These are phyloP conservation scores for Chrysopogon serrulatus DNA, from an alignment of 176 grass and related monocot species.

Conservation along the genomic window DNA sequence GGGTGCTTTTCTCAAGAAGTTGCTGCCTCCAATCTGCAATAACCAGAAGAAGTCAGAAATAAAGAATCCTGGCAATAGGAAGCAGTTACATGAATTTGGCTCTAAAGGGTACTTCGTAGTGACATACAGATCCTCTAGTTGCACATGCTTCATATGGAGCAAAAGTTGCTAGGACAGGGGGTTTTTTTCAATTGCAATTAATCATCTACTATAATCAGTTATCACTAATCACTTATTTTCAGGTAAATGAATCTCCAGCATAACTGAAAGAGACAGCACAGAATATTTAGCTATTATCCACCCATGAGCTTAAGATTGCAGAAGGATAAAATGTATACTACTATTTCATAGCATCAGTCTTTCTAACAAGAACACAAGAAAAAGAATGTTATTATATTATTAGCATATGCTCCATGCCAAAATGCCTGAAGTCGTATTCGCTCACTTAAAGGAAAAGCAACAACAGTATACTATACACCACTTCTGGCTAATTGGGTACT, in stretches of 20 bases:
- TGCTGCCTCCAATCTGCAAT: constrained; percentile 87
- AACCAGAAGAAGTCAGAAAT: constrained; percentile 20
- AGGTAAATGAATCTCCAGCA: neutral
- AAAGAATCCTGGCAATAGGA: neutral
- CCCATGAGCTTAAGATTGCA: neutral
- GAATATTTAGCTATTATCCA: neutral
- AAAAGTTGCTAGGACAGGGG: neutral
- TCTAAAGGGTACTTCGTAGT: neutral
- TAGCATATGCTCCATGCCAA: neutral
- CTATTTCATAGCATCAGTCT: constrained; percentile 5
- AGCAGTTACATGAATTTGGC: neutral
- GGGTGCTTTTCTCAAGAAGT: constrained; percentile 67
- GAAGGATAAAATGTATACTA: neutral
- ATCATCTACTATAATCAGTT: neutral
- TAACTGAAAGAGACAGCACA: neutral
- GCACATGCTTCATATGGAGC: constrained; percentile 19
- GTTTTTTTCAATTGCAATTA: constrained; percentile 2
- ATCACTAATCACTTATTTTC: constrained; percentile 1
- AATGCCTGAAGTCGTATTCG: neutral
- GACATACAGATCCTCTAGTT: neutral
- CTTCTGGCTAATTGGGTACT: neutral
- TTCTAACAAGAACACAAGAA: neutral
- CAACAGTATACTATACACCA: neutral
- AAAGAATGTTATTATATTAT: neutral
- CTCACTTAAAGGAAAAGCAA: neutral